Percentiles rank a stretch among this genome's conserved stretches.
These are phyloP conservation scores for Phytopythium ostracodes DNA, from an alignment of 352 stramenopile species.

Conservation along the genomic window DNA sequence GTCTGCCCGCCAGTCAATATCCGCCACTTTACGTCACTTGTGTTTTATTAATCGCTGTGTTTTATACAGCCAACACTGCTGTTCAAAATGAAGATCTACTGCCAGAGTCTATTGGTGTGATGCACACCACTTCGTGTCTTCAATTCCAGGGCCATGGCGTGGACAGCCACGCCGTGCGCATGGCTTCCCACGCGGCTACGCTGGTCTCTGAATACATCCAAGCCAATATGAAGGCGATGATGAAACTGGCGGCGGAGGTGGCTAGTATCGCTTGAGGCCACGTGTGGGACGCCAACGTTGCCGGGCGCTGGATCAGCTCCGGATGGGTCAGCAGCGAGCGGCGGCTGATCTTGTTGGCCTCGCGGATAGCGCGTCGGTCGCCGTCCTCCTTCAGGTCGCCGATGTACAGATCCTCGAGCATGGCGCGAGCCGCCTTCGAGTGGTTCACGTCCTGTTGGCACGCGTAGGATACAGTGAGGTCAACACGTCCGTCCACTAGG, in stretches of 20 bases:
- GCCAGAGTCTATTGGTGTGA: not conserved
- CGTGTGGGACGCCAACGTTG: not conserved
- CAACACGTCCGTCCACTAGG: conserved; percentile 20
- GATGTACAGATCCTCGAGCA: conserved; percentile 89
- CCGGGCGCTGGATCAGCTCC: conserved; percentile 2
- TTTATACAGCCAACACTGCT: too few species aligned
- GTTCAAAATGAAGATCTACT: not conserved
- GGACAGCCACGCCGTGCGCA: not conserved
- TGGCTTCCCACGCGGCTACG: not conserved
- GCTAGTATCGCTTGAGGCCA: not conserved
- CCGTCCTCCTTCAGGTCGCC: conserved; percentile 49
- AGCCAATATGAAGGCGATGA: not conserved
- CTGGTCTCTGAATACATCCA: not conserved
- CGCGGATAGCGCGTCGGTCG: conserved; percentile 8
- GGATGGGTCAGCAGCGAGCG: conserved; percentile 19
- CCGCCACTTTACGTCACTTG: too few species aligned
- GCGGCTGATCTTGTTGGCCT: conserved; percentile 19
- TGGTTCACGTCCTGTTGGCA: conserved; percentile 87
- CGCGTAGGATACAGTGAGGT: conserved; percentile 54
- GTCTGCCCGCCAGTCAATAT: too few species aligned
- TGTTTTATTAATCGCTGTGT: too few species aligned
- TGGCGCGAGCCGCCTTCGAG: conserved; percentile 82
- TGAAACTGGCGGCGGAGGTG: not conserved
- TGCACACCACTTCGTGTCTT: not conserved
- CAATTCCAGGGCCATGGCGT: not conserved